phyloP scores from a whole-genome alignment of 2,329 filamentous ascomycete species.

The Plenodomus lindquistii region DNA sequence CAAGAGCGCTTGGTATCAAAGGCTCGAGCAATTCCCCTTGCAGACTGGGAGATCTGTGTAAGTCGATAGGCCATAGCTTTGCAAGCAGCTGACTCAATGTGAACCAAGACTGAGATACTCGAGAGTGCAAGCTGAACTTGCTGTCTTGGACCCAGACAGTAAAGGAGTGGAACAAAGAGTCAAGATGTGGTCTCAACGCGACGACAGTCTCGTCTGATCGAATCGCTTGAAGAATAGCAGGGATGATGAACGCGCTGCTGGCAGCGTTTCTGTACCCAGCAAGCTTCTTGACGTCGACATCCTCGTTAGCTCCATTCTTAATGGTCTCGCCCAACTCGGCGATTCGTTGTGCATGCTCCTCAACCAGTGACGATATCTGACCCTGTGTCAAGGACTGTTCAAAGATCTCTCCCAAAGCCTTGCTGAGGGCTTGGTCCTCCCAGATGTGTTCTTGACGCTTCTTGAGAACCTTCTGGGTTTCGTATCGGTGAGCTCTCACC shows the following conservation, averaged over 20 bases:
- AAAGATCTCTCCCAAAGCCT: constrained; percentile 26
- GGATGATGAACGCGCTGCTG: constrained; percentile 35
- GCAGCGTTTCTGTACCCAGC: constrained; percentile 24
- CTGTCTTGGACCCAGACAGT: constrained; percentile 25
- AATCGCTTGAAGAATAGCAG: constrained; percentile 32
- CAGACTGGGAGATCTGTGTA: constrained; percentile 29
- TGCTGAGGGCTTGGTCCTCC: constrained; percentile 30
- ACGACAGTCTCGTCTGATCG: constrained; percentile 27
- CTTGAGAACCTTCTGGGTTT: constrained; percentile 22
- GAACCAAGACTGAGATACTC: constrained; percentile 31
- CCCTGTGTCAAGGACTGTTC: constrained; percentile 39
- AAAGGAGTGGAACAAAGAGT: constrained; percentile 26
- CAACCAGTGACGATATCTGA: constrained; percentile 36
- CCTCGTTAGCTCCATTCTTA: constrained; percentile 9
- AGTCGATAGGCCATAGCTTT: constrained; percentile 36
- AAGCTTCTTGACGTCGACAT: constrained; percentile 24
- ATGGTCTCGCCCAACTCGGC: constrained; percentile 16
- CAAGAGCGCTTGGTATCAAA: constrained; percentile 29
- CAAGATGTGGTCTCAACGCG: constrained; percentile 24
- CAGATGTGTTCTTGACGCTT: constrained; percentile 29
- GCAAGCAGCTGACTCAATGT: constrained; percentile 31
- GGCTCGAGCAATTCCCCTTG: constrained; percentile 31
- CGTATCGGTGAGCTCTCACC: constrained; percentile 15
- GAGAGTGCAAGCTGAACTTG: constrained; percentile 17
- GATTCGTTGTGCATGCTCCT: constrained; percentile 32